Evolutionary conservation across 2,329 filamentous ascomycete species (phyloP), one percentile per base, ranked within the genome.

Genomic region (Colletotrichum sp.): DNA sequence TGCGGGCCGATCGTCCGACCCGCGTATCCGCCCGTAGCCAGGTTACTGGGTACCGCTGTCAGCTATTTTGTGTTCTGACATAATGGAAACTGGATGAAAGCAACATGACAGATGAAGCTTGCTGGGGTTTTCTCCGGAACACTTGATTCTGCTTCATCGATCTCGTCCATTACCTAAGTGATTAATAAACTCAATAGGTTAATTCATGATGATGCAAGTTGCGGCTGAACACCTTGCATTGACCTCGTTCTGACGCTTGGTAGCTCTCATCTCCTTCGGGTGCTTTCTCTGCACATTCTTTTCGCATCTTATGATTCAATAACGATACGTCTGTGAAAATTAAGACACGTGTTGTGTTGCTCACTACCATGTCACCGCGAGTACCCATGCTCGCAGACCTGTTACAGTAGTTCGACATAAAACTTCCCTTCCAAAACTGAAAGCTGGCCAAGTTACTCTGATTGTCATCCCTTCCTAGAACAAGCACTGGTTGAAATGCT

Each of bases 1-100:
- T 39, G 63, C 39, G 22, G 59, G 19, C 63, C 63, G 25, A 66
- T 52, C 39, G 44, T 48, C 59, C 59, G 59, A 63, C 28, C 19
- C 11, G 28, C 30, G 28, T n/a, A 36, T 34, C 30, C n/a, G 11
- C 30, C 16, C 8, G 25, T 13, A 3, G 44, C n/a, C 39, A n/a
- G 27, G 55, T 59, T 19, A 28, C 55, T 59, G n/a, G 44, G 44
- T 22, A 52, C 44, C 44, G n/a, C 44, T 52, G 44, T 52, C n/a
- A 52, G 44, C 44, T 52, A 22, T 52, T 52, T 52, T 52, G n/a
- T 52, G 44, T 52, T 52, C 44, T 52, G 44, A 52, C 44, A 52
- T 52, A 52, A 52, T 52, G 44, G 44, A 52, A 52, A 52, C 44
- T 52, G 44, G 44, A 25, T 52, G 44, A 52, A 52, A 25, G 44